Percentiles rank a stretch among this genome's conserved stretches.
Conservation (phyloP, 1,139 yeast species). For the Schizosaccharomyces versatilis region DNA sequence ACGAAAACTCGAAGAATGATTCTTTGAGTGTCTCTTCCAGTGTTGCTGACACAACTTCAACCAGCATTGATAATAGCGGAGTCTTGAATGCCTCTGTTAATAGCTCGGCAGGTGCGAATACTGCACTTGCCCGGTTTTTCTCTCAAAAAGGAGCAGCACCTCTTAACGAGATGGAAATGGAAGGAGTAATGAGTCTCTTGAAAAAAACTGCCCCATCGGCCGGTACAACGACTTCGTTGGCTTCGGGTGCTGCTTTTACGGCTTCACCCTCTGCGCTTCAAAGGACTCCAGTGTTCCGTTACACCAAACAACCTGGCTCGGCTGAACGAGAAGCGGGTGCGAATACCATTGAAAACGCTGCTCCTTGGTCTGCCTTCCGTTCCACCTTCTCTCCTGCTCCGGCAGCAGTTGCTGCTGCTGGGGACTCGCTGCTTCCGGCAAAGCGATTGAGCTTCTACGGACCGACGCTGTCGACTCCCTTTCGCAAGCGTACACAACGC, state of each 20-base stretch:
- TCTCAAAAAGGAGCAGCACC: conserved; percentile 53
- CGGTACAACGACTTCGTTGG: not conserved
- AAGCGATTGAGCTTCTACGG: not conserved
- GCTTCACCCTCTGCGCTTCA: not conserved
- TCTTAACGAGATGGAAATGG: conserved; percentile 54
- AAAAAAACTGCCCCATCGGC: conserved; percentile 13
- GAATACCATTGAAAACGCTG: not conserved
- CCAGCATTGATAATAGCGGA: not conserved
- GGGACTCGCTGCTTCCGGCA: not conserved
- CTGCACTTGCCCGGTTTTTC: conserved; percentile 50
- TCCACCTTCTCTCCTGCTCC: not conserved
- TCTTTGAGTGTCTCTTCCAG: not conserved
- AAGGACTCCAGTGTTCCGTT: too few species aligned
- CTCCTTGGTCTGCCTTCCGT: conserved; percentile 2
- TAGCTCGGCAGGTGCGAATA: conserved; percentile 25
- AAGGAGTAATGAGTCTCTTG: conserved; percentile 52
- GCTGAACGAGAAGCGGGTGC: too few species aligned
- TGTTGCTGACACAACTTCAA: not conserved
- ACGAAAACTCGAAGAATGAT: not conserved
- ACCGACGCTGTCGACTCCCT: conserved; percentile 3
- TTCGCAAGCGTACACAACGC: not conserved
- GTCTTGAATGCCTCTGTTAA: not conserved
- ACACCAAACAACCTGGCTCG: too few species aligned
- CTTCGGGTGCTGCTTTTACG: not conserved
- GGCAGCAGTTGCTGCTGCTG: not conserved